Base-by-base conservation (phyloP, 352 stramenopile genomes). In the Pseudoperonospora humuli region DNA sequence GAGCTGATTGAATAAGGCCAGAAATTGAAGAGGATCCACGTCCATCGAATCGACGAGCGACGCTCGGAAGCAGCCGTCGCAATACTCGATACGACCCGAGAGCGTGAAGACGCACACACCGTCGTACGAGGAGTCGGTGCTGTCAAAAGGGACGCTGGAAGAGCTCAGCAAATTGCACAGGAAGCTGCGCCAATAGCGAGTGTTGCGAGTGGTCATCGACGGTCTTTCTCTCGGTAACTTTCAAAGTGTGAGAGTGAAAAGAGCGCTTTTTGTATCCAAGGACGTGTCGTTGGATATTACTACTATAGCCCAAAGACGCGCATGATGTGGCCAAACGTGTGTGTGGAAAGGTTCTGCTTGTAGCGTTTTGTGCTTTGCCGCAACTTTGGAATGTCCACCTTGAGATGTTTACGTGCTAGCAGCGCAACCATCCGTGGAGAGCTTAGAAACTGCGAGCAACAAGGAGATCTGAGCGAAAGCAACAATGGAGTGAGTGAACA, bases 341-440 rank as follows among this genome's bases (percentile, higher is more conserved):
- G 43, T 14, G 60, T 48, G 14, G 51, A 65, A 24, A 73, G 42
- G 11, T 43, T 47, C 28, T 77, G 60, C 45, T 88, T 88, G 70
- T 86, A 88, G 42, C 44, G 51, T 43, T 86, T 86, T 20, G 76
- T 74, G 33, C 48, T 57, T 20, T 75, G 61, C n/a, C 76, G 76
- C 38, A 86, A 48, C 17, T 49, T 56, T 2, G 39, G 32, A 39
- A 82, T 37, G 38, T 85, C 54, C 29, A 69, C 57, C 1, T 37
- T 51, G 8, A 84, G 39, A 14, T 53, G 54, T 51, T 88, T 81
- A 36, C 39, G 52, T 6, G 48, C 32, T 8, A 86, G 48, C 8
- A 85, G 57, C 3, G 59, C 38, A 17, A 70, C 49, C 61, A 88
- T 77, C 24, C 76, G 73, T 1, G 73, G 73, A 2, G 73, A 85